These are phyloP conservation scores for Pseudogymnoascus sp. DNA, from an alignment of 2,329 filamentous ascomycete species.

Conservation along the genomic window DNA sequence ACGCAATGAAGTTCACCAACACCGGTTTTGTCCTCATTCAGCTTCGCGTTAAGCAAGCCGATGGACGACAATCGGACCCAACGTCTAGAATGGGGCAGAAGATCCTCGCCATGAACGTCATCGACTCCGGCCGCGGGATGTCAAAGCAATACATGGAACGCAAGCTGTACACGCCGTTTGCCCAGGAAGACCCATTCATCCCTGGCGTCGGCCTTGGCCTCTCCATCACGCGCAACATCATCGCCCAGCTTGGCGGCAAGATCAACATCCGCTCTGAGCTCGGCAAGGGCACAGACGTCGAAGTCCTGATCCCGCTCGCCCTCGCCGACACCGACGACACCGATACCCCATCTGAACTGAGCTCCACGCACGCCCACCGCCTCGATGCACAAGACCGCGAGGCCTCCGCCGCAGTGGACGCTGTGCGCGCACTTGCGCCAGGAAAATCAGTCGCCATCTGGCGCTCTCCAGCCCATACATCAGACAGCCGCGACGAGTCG, in stretches of 20 bases:
- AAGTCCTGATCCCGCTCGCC: conserved; percentile 37
- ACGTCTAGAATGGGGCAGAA: conserved; percentile 10
- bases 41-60: conserved; percentile 15
- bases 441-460: conserved; percentile 18
- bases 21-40: conserved; percentile 42
- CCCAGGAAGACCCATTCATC: conserved; percentile 51
- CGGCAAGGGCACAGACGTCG: conserved; percentile 47
- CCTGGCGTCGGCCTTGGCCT: conserved; percentile 55
- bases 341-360: background rate
- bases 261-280: conserved; percentile 51
- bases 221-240: conserved; percentile 55
- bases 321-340: background rate
- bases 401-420: conserved; percentile 14
- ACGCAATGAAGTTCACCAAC: conserved; percentile 53
- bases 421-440: conserved; percentile 15
- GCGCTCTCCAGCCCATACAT: background rate
- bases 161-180: conserved; percentile 51
- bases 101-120: conserved; percentile 36
- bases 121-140: conserved; percentile 57
- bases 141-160: conserved; percentile 50
- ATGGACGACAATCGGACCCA: background rate
- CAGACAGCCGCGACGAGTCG: conserved; percentile 10
- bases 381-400: conserved; percentile 14
- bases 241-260: conserved; percentile 50
- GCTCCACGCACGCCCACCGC: background rate